These are phyloP conservation scores for Rubus idaeus DNA, from an alignment of 306 rosid species.

Conservation along the genomic window DNA sequence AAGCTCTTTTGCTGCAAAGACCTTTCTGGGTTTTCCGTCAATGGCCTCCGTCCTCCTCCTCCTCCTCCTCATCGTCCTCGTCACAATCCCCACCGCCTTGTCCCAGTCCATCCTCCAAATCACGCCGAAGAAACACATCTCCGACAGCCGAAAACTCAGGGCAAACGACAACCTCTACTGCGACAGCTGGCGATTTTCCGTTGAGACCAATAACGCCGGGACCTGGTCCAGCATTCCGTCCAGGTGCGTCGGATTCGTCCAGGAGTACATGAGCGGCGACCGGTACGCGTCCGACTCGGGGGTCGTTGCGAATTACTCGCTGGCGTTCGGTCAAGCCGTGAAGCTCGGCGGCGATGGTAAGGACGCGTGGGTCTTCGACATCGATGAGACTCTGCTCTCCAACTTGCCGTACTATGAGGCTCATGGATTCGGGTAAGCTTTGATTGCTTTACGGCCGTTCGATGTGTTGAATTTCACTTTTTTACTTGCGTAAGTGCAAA, in stretches of 20 bases:
- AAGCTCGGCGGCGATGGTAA: conserved; percentile 42
- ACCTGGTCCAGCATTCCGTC: conserved; percentile 53
- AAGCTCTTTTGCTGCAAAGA: conserved; percentile 13
- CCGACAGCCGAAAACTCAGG: conserved; percentile 15
- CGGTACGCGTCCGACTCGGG: conserved; percentile 49
- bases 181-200: conserved; percentile 84
- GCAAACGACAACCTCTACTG: conserved; percentile 39
- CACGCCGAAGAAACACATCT: conserved; percentile 30
- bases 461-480: background rate
- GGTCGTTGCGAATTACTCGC: conserved; percentile 34
- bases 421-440: conserved; percentile 66
- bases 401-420: conserved; percentile 57
- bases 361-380: conserved; percentile 86
- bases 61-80: conserved; percentile 17
- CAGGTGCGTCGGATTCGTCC: conserved; percentile 46
- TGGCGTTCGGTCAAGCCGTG: conserved; percentile 39
- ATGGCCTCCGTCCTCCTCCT: conserved; percentile 29
- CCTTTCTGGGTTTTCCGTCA: conserved; percentile 39
- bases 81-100: conserved; percentile 1
- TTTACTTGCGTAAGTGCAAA: too few species aligned
- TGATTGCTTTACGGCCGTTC: background rate
- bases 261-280: conserved; percentile 54
- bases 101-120: conserved; percentile 38
- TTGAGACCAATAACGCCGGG: conserved; percentile 76
- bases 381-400: conserved; percentile 81